A percentile compares a stretch with the other conserved stretches of the same genome.
These are phyloP conservation scores for Fennellomyces sp. DNA, from an alignment of 371 early-diverging fungal genomes.

Conservation along the genomic window DNA sequence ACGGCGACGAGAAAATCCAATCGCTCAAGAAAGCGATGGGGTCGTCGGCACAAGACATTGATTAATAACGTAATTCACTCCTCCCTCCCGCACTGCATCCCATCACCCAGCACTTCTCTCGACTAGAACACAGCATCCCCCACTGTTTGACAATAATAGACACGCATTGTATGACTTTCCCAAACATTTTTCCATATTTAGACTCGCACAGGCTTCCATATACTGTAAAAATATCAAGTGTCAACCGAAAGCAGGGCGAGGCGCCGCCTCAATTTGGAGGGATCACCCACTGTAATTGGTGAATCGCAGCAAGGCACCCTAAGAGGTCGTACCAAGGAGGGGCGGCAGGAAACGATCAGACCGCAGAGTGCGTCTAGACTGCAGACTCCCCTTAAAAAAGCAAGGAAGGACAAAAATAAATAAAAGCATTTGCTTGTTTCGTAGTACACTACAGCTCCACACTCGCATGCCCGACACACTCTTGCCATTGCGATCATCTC, in stretches of 20 bases:
- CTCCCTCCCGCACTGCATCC: no score
- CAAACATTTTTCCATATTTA: no score
- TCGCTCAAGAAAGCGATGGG: slow-evolving; percentile 3
- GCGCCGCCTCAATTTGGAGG: neutral
- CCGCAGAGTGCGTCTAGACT: neutral
- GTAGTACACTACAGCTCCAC: no score
- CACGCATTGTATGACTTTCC: no score
- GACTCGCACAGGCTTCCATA: no score
- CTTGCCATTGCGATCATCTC: neutral
- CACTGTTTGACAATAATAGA: no score
- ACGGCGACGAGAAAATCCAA: slow-evolving; percentile 19
- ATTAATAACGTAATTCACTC: neutral
- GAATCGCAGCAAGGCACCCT: neutral
- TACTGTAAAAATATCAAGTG: no score
- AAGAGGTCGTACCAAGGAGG: neutral
- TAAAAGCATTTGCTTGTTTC: neutral
- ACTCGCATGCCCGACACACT: neutral
- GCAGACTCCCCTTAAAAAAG: neutral
- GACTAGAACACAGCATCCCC: no score
- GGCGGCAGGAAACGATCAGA: neutral
- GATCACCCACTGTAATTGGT: neutral
- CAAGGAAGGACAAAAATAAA: neutral
- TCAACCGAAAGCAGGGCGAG: no score
- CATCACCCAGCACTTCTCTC: no score
- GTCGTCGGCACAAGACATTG: neutral